phyloP scores from a whole-genome alignment of 805 yeast species.

The Hanseniaspora pseudoguilliermondii region DNA sequence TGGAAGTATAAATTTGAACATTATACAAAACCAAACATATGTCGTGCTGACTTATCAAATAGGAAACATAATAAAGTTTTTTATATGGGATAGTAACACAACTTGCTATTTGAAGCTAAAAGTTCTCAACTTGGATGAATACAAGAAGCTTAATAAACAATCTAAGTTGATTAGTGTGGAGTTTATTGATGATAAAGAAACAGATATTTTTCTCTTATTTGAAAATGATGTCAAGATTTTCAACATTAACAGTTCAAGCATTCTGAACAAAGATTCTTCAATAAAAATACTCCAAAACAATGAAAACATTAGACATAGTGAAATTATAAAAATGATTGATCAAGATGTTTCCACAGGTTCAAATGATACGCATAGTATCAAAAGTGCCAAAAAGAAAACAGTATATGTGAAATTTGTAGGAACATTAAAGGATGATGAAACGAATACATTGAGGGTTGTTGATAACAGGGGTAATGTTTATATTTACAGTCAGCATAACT shows the following conservation, averaged over 20 bases:
- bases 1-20: neutral
- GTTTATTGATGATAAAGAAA: neutral
- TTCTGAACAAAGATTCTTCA: neutral
- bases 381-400: neutral
- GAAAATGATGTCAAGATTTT: neutral
- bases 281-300: neutral
- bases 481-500: neutral
- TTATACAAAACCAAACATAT: neutral
- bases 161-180: neutral
- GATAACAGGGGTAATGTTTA: constrained; percentile 11
- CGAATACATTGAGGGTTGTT: neutral
- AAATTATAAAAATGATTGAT: neutral
- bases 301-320: neutral
- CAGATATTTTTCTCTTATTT: neutral
- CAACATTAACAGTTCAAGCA: neutral
- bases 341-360: neutral
- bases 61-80: neutral
- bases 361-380: neutral
- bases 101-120: neutral
- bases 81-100: neutral
- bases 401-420: neutral
- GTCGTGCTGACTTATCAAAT: constrained; percentile 1
- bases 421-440: neutral
- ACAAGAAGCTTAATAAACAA: neutral
- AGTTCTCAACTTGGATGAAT: neutral